These are phyloP conservation scores for Antitrichia curtipendula DNA, from an alignment of 225 moss, liverwort and hornwort genomes.

Conservation along the genomic window DNA sequence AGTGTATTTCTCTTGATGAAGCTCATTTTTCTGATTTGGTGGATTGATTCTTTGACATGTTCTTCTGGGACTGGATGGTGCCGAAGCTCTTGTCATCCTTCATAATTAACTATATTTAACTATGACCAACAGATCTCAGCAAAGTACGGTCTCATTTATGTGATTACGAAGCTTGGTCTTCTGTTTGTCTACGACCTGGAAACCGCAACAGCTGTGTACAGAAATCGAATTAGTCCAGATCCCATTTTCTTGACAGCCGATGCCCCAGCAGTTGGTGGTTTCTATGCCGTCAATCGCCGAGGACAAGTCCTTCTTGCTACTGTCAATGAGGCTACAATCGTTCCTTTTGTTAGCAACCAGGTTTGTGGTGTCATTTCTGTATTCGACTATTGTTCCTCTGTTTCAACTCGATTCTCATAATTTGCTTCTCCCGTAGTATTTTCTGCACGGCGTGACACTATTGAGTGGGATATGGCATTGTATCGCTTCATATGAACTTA, in stretches of 20 bases:
- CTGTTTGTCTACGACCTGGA: slow-evolving; percentile 90
- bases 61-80: neutral
- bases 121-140: slow-evolving; percentile 60
- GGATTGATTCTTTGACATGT: neutral
- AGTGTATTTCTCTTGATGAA: neutral
- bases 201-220: slow-evolving; percentile 89
- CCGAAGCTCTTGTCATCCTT: neutral
- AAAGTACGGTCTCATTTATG: slow-evolving; percentile 78
- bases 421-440: neutral
- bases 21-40: neutral
- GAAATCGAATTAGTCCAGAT: slow-evolving; percentile 87
- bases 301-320: slow-evolving; percentile 92
- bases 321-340: slow-evolving; percentile 87
- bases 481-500: neutral
- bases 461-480: neutral
- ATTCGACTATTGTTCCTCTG: neutral
- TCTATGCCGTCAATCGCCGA: slow-evolving; percentile 90
- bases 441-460: neutral
- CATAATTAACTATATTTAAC: neutral
- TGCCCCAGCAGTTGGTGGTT: slow-evolving; percentile 80
- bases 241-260: slow-evolving; percentile 90
- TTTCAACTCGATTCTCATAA: neutral
- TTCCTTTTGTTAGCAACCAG: slow-evolving; percentile 92
- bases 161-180: slow-evolving; percentile 87
- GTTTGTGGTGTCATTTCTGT: slow-evolving; percentile 4